Conservation (phyloP, 768 basidiomycete genomes). For the Dacryopinax primogenitus region DNA sequence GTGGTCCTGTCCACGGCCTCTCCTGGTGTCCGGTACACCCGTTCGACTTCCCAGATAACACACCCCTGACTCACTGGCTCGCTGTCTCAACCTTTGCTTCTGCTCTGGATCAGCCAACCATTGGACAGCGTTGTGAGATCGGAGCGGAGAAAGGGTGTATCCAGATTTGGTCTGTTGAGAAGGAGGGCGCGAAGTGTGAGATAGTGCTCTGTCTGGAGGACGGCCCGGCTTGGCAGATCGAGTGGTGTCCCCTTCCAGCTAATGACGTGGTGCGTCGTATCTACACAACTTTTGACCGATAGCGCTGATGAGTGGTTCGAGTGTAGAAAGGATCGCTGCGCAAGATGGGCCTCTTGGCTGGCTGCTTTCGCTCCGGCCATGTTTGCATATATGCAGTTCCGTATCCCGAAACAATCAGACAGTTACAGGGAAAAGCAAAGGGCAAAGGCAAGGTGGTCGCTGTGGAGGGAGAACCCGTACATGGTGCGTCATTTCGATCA, state of each 20-base stretch:
- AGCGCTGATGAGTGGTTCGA: neutral
- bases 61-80: constrained; percentile 58
- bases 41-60: constrained; percentile 29
- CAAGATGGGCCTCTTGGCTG: constrained; percentile 75
- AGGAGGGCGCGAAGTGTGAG: constrained; percentile 56
- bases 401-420: constrained; percentile 47
- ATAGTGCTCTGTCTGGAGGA: constrained; percentile 74
- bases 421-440: neutral
- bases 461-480: constrained; percentile 11
- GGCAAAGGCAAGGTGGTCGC: neutral
- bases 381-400: constrained; percentile 69
- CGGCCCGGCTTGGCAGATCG: constrained; percentile 66
- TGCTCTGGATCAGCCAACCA: constrained; percentile 45
- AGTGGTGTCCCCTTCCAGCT: constrained; percentile 87
- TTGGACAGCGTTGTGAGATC: constrained; percentile 52
- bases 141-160: constrained; percentile 43
- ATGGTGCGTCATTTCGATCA: constrained; percentile 16
- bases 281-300: neutral
- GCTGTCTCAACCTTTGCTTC: constrained; percentile 69
- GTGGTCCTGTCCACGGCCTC: constrained; percentile 78
- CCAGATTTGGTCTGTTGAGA: constrained; percentile 67
- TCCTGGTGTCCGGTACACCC: constrained; percentile 79
- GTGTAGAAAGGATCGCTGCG: constrained; percentile 23
- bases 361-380: constrained; percentile 78
- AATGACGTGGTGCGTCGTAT: constrained; percentile 41